Conservation (phyloP, 2,329 filamentous ascomycete species). For the Apiospora pterosperma region DNA sequence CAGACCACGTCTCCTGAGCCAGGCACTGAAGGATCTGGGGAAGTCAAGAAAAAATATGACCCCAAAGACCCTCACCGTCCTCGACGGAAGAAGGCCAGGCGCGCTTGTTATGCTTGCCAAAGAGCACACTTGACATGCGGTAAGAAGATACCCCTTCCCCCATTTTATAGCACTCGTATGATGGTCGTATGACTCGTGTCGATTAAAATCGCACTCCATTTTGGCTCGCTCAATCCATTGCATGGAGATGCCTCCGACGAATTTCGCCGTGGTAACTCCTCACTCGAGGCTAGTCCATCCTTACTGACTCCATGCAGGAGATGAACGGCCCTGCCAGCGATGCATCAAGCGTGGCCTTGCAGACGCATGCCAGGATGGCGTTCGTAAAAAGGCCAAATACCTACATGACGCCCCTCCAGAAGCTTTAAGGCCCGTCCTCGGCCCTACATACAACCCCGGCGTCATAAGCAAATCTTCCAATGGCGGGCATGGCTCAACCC, state of each 20-base stretch:
- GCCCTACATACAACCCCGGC: constrained; percentile 64
- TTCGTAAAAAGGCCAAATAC: constrained; percentile 98
- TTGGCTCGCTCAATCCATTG: background rate
- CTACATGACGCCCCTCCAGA: constrained; percentile 93
- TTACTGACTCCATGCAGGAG: constrained; percentile 55
- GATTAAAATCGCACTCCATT: background rate
- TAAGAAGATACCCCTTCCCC: constrained; percentile 51
- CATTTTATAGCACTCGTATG: constrained; percentile 8
- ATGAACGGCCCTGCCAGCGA: constrained; percentile 88
- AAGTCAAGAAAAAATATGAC: constrained; percentile 66
- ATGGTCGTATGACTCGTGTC: constrained; percentile 4
- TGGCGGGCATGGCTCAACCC: constrained; percentile 44
- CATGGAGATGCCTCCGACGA: background rate
- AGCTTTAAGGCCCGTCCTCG: constrained; percentile 81
- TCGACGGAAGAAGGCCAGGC: constrained; percentile 88
- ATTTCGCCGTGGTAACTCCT: background rate
- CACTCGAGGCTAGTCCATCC: background rate
- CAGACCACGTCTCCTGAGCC: constrained; percentile 39
- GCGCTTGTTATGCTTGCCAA: constrained; percentile 96
- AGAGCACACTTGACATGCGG: constrained; percentile 96
- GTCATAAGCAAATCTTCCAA: constrained; percentile 43
- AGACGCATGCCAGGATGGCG: constrained; percentile 90
- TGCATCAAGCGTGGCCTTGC: constrained; percentile 92
- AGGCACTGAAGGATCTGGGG: constrained; percentile 42
- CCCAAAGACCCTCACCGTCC: constrained; percentile 89